A percentile compares a stretch with the other conserved stretches of the same genome.
Conservation (phyloP, 768 basidiomycete genomes). For the Trametes coccinea region DNA sequence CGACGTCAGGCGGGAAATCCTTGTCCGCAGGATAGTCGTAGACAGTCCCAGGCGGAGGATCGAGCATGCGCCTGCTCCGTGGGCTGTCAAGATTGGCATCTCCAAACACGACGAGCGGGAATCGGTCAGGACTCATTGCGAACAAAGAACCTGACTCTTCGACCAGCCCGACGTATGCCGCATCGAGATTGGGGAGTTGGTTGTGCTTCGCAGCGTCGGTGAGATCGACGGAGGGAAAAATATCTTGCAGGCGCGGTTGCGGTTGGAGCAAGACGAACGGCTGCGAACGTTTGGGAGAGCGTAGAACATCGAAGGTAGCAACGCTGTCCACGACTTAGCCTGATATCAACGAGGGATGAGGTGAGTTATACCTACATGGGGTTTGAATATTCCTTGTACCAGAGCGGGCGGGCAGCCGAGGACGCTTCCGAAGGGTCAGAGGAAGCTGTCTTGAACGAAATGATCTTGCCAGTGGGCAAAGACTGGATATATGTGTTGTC, state of each 20-base stretch:
- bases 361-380: slow-evolving; percentile 58
- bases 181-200: slow-evolving; percentile 54
- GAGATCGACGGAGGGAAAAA: slow-evolving; percentile 54
- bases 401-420: slow-evolving; percentile 46
- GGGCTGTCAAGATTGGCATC: slow-evolving; percentile 36
- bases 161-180: slow-evolving; percentile 82
- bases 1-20: slow-evolving; percentile 44
- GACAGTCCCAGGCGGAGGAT: slow-evolving; percentile 34
- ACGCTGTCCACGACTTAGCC: slow-evolving; percentile 49
- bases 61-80: slow-evolving; percentile 29
- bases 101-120: slow-evolving; percentile 79
- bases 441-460: slow-evolving; percentile 61
- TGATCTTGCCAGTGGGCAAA: slow-evolving; percentile 73
- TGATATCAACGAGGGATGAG: neutral
- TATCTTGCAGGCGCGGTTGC: slow-evolving; percentile 68
- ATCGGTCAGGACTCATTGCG: slow-evolving; percentile 81
- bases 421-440: slow-evolving; percentile 32
- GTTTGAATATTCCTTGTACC: slow-evolving; percentile 58
- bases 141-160: slow-evolving; percentile 73
- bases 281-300: slow-evolving; percentile 45
- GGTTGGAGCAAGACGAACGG: slow-evolving; percentile 90
- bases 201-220: slow-evolving; percentile 34
- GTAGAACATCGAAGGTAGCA: slow-evolving; percentile 77
- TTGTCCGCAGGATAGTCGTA: slow-evolving; percentile 18
- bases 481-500: slow-evolving; percentile 84